A percentile compares a stretch with the other conserved stretches of the same genome.
Evolutionary conservation across 2,329 filamentous ascomycete genomes (phyloP).

Genomic region (Fusarium caatingaense): DNA sequence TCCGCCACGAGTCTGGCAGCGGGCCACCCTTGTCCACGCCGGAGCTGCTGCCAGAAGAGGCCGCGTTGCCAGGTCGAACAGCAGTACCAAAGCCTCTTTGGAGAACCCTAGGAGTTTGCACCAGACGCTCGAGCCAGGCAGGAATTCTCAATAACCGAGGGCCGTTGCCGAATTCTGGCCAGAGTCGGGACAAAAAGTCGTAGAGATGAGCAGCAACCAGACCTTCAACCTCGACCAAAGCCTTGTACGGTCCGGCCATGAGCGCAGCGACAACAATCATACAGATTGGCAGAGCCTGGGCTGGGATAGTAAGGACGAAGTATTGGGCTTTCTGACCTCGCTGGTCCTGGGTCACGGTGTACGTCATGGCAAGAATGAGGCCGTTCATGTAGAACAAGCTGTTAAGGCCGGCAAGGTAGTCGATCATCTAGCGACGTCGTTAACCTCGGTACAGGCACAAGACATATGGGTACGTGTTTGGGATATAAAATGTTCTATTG

Average conservation of each 20-base stretch:
- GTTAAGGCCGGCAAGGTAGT: constrained; percentile 49
- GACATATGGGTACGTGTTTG: constrained; percentile 16
- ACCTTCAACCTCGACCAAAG: constrained; percentile 77
- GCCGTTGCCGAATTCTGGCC: constrained; percentile 89
- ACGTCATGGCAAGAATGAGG: constrained; percentile 81
- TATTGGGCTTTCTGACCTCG: constrained; percentile 80
- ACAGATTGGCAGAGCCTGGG: constrained; percentile 82
- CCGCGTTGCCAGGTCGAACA: constrained; percentile 53
- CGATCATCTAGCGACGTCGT: constrained; percentile 47
- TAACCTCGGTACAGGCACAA: constrained; percentile 36
- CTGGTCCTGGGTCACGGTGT: constrained; percentile 89
- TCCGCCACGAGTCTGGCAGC: constrained; percentile 72
- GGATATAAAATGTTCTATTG: constrained; percentile 36
- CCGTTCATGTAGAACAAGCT: constrained; percentile 66
- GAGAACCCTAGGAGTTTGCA: constrained; percentile 57
- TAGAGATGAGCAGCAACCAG: constrained; percentile 88
- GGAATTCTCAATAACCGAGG: constrained; percentile 82
- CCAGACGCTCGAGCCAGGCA: constrained; percentile 73
- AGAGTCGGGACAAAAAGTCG: constrained; percentile 89
- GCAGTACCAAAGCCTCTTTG: constrained; percentile 64
- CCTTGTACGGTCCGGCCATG: constrained; percentile 64
- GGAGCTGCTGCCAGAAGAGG: constrained; percentile 54
- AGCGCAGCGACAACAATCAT: constrained; percentile 82
- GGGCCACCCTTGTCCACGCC: constrained; percentile 58
- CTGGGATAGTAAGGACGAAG: constrained; percentile 85